Evolutionary conservation across 352 stramenopile genomes (phyloP), one percentile per base, ranked within the genome.

Genomic region (Pythium phragmitis): DNA sequence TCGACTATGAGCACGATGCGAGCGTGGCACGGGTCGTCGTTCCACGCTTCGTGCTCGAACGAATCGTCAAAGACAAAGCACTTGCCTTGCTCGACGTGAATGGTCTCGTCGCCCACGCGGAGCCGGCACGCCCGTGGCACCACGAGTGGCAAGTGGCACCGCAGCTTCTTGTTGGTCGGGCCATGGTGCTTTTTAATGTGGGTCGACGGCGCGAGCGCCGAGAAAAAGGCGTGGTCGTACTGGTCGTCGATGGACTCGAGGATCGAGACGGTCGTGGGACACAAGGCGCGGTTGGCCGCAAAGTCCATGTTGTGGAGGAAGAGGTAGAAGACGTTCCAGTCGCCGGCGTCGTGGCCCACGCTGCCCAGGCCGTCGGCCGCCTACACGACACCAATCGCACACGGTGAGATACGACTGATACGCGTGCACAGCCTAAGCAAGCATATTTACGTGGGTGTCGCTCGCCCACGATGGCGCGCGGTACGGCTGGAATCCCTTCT

Each of bases 41-140:
- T 99, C 96, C 96, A 99, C 5, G 98, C 96, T 75, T 99, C 91
- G 75, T 99, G 97, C 75, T 99, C 92, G 73, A 98, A 99, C 26
- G 88, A 97, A 80, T 99, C 97, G 74, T 99, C 97, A 63, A 99
- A 98, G 5, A 99, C 68, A 33, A 99, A 81, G n/a, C 91, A 96
- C 47, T 98, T 90, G 51, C 95, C 96, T 65, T 97, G 80, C 45
- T 88, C 57, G 53, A 90, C 92, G 17, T 78, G 36, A 23, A 94
- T 70, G 11, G 79, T 73, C 53, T 94, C 72, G 51, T 81, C 70
- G 13, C 87, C 90, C 19, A 88, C 87, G 28, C 89, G 87, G 26
- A 97, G 72, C 11, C 79, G 71, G 28, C 87, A 91, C 39, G 7
- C 12, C 61, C 45, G 12, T 68, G 88, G 90, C 16, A 96, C 87